Conservation (phyloP, 2,329 filamentous ascomycete genomes). For the Paecilomyces formosus region DNA sequence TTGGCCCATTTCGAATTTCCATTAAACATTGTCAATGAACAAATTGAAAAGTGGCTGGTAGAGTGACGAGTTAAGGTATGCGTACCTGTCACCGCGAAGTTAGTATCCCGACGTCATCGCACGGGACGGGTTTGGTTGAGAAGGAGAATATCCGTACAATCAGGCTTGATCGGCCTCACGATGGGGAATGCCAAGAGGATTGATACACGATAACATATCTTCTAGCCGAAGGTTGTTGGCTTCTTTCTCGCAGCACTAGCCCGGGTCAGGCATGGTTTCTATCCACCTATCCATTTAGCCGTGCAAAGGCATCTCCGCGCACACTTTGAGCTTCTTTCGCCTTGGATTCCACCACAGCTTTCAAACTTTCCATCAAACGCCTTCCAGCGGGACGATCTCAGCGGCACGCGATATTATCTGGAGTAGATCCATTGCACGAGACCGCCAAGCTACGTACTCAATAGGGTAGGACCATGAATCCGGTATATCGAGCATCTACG, state of each 20-base stretch:
- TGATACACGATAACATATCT: neutral
- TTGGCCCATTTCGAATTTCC: too few relatives aligned
- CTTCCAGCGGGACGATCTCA: neutral
- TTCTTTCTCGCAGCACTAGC: neutral
- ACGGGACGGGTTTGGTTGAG: neutral
- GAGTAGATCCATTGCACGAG: too few relatives aligned
- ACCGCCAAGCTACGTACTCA: too few relatives aligned
- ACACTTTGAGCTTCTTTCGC: neutral
- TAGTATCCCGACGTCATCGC: neutral
- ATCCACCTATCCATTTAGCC: neutral
- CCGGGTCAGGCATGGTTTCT: neutral
- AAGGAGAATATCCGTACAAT: neutral
- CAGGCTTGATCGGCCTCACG: neutral
- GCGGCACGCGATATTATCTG: neutral
- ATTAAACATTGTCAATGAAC: too few relatives aligned
- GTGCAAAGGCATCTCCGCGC: neutral
- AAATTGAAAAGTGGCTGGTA: too few relatives aligned
- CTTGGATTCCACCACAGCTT: neutral
- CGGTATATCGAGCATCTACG: too few relatives aligned
- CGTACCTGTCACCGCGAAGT: neutral
- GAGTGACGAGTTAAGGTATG: too few relatives aligned
- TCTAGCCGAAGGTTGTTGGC: neutral
- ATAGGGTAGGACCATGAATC: too few relatives aligned
- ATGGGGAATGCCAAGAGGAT: neutral
- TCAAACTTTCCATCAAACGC: neutral